These are phyloP conservation scores for Lepidium sativum DNA, from an alignment of 345 rosid genomes.

Conservation along the genomic window DNA sequence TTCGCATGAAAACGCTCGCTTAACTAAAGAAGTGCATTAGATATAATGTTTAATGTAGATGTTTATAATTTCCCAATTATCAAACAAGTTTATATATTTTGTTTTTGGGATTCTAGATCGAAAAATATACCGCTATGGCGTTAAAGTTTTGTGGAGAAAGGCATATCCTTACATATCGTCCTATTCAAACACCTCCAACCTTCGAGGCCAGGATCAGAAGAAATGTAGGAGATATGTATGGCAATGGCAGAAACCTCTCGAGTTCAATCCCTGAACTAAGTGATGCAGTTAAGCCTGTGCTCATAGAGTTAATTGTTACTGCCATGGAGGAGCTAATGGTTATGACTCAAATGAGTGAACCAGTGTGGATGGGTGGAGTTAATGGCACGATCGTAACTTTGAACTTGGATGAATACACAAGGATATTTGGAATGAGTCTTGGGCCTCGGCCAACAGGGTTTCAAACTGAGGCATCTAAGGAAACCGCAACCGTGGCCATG, in stretches of 20 bases:
- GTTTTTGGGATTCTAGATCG: conserved; percentile 35
- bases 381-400: conserved; percentile 37
- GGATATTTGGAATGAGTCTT: conserved; percentile 45
- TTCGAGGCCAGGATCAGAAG: conserved; percentile 38
- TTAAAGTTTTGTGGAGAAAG: conserved; percentile 55
- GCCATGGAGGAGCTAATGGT: conserved; percentile 86
- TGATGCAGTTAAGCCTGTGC: conserved; percentile 55
- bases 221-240: conserved; percentile 44
- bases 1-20: conserved; percentile 64
- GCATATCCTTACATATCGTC: conserved; percentile 35
- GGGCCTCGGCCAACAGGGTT: conserved; percentile 58
- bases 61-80: background rate
- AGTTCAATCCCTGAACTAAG: conserved; percentile 30
- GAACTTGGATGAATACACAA: conserved; percentile 61
- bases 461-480: conserved; percentile 75
- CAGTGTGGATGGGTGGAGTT: conserved; percentile 57
- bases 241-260: conserved; percentile 45
- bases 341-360: conserved; percentile 74
- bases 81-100: background rate
- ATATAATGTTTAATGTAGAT: background rate
- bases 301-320: conserved; percentile 67
- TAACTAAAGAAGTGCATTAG: conserved; percentile 61
- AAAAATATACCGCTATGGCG: conserved; percentile 48
- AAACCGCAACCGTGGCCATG: conserved; percentile 59
- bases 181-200: conserved; percentile 25